phyloP scores from a whole-genome alignment of 805 yeast species.

The Kuraishia capsulata region DNA sequence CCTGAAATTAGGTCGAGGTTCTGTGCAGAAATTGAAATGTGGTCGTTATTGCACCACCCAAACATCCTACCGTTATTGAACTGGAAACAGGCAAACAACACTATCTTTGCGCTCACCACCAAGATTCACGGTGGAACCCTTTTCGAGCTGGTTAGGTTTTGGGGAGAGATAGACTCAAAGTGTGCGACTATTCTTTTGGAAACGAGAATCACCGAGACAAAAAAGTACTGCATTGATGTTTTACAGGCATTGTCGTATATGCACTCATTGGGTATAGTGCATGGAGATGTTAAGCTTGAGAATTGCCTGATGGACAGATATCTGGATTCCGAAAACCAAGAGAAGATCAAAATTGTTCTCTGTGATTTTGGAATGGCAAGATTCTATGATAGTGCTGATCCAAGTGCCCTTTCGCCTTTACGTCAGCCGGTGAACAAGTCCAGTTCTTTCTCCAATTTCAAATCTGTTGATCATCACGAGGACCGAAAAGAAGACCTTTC shows the following conservation, averaged over 20 bases:
- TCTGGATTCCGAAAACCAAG: conserved; percentile 10
- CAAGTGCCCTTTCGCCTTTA: conserved; percentile 2
- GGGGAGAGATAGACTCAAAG: conserved; percentile 42
- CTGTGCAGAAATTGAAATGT: conserved; percentile 61
- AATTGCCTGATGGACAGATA: conserved; percentile 55
- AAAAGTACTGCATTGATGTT: conserved; percentile 41
- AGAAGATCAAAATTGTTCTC: conserved; percentile 34
- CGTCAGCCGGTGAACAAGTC: background rate
- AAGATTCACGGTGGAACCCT: conserved; percentile 70
- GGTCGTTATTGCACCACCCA: conserved; percentile 62
- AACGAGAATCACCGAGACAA: conserved; percentile 23
- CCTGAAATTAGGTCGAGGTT: conserved; percentile 48
- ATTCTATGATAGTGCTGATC: conserved; percentile 14
- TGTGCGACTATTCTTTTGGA: conserved; percentile 13
- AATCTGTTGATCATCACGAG: too few relatives aligned
- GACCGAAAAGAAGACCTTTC: background rate
- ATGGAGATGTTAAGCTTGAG: conserved; percentile 79
- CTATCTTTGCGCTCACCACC: conserved; percentile 64
- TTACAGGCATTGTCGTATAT: conserved; percentile 52
- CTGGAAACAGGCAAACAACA: conserved; percentile 47
- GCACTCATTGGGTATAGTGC: conserved; percentile 57
- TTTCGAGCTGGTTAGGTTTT: conserved; percentile 60
- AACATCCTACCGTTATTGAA: conserved; percentile 55
- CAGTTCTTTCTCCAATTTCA: background rate
- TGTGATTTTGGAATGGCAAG: conserved; percentile 88